Percentiles rank a stretch among this genome's conserved stretches.
These are phyloP conservation scores for Saccharomycopsis capsularis DNA, from an alignment of 805 yeast genomes.

Conservation along the genomic window DNA sequence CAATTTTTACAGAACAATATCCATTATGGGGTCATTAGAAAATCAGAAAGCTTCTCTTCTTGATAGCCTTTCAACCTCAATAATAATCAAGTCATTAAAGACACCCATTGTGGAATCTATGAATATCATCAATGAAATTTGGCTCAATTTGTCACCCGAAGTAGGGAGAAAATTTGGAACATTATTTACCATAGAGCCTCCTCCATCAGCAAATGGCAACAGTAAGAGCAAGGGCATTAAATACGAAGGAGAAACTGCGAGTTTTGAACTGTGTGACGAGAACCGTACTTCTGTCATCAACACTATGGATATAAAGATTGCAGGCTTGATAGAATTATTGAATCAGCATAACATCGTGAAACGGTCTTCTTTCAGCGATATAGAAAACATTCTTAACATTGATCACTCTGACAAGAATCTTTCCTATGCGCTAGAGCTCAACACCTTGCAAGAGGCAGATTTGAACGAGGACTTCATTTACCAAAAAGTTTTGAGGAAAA, in stretches of 20 bases:
- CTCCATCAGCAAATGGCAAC: too few relatives aligned
- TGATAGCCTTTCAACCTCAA: neutral
- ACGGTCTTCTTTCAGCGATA: neutral
- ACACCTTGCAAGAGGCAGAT: neutral
- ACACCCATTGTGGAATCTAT: slow-evolving; percentile 5
- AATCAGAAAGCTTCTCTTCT: too few relatives aligned
- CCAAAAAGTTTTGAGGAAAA: neutral
- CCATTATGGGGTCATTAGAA: neutral
- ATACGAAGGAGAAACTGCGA: too few relatives aligned
- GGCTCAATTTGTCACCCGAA: neutral
- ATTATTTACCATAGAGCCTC: too few relatives aligned
- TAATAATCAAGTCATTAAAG: slow-evolving; percentile 1
- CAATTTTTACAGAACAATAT: slow-evolving; percentile 1
- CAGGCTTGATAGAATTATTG: neutral
- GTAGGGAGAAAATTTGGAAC: neutral
- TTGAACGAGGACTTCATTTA: slow-evolving; percentile 1
- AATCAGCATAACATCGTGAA: neutral
- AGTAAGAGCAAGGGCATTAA: too few relatives aligned
- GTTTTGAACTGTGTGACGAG: too few relatives aligned
- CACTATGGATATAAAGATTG: neutral
- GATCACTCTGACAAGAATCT: neutral
- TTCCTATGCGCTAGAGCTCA: neutral
- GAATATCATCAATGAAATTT: slow-evolving; percentile 5
- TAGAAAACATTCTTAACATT: slow-evolving; percentile 1
- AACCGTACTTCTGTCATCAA: neutral